A percentile compares a stretch with the other conserved stretches of the same genome.
Conservation (phyloP, 495 filamentous ascomycete genomes). For the Chaetomidium leptoderma region DNA sequence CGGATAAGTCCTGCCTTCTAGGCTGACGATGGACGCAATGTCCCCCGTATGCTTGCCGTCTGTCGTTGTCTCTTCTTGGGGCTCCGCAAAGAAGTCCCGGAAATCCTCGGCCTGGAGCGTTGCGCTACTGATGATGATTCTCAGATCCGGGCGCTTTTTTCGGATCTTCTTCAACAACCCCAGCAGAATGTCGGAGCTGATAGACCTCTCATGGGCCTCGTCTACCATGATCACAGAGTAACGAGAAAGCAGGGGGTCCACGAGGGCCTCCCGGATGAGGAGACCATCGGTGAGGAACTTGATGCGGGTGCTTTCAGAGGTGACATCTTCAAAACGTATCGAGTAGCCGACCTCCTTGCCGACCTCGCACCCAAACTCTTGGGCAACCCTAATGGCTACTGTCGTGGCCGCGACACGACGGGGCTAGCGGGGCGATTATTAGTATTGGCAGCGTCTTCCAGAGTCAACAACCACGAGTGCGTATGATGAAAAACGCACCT, state of each 20-base stretch:
- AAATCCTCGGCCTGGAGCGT: conserved; percentile 92
- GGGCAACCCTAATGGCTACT: conserved; percentile 83
- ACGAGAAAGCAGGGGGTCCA: conserved; percentile 84
- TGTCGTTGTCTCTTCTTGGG: conserved; percentile 42
- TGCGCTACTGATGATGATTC: conserved; percentile 90
- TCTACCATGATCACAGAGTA: conserved; percentile 99
- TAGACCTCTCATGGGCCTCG: conserved; percentile 92
- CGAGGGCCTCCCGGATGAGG: conserved; percentile 86
- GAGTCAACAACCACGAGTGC: too few species aligned
- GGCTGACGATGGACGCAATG: conserved; percentile 71
- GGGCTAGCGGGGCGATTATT: conserved; percentile 67
- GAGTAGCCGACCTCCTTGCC: conserved; percentile 96
- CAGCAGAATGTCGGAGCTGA: conserved; percentile 90
- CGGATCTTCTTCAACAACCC: conserved; percentile 93
- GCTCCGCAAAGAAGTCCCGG: conserved; percentile 67
- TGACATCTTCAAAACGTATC: conserved; percentile 93
- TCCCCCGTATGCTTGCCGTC: conserved; percentile 36
- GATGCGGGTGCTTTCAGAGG: conserved; percentile 80
- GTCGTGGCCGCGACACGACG: conserved; percentile 90
- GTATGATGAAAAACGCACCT: conserved; percentile 53
- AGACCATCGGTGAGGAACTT: conserved; percentile 97
- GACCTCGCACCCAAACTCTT: conserved; percentile 85
- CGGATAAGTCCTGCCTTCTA: conserved; percentile 88
- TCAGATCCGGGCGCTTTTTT: conserved; percentile 73
- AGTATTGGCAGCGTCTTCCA: too few species aligned